phyloP scores from a whole-genome alignment of 441 rosid species.

The Pelargonium myrrhifolium region DNA sequence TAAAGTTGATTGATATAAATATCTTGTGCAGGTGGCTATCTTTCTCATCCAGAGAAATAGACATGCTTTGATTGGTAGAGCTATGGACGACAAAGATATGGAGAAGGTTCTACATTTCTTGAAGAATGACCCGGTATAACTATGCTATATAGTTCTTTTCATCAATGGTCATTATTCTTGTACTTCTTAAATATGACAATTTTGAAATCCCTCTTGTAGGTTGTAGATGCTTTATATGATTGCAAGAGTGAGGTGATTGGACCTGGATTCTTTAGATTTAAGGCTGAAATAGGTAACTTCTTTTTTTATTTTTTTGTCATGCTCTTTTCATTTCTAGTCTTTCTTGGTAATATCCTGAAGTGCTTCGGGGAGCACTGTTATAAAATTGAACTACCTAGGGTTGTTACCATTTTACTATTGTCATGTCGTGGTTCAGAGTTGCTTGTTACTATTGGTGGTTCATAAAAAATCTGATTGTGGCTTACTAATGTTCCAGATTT shows the following conservation, averaged over 20 bases:
- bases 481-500: slow-evolving; percentile 61
- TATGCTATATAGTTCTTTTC: slow-evolving; percentile 16
- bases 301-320: slow-evolving; percentile 18
- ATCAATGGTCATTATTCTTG: slow-evolving; percentile 1
- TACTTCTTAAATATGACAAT: slow-evolving; percentile 6
- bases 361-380: not conserved
- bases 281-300: slow-evolving; percentile 97
- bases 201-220: slow-evolving; percentile 39
- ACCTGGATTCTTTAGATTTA: slow-evolving; percentile 95
- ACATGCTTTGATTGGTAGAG: slow-evolving; percentile 96
- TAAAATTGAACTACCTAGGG: not conserved
- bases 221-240: slow-evolving; percentile 91
- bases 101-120: slow-evolving; percentile 78
- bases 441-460: not conserved
- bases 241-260: slow-evolving; percentile 99
- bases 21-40: slow-evolving; percentile 67
- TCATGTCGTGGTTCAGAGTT: not conserved
- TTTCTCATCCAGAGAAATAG: slow-evolving; percentile 97
- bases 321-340: slow-evolving; percentile 3
- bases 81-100: slow-evolving; percentile 96
- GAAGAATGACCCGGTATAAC: slow-evolving; percentile 77
- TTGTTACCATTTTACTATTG: not conserved
- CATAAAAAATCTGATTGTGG: slow-evolving; percentile 9
- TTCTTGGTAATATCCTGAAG: not conserved
- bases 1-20: slow-evolving; percentile 5